A percentile compares a stretch with the other conserved stretches of the same genome.
These are phyloP conservation scores for Apiosordaria backusii DNA, from an alignment of 495 filamentous ascomycete species.

Conservation along the genomic window DNA sequence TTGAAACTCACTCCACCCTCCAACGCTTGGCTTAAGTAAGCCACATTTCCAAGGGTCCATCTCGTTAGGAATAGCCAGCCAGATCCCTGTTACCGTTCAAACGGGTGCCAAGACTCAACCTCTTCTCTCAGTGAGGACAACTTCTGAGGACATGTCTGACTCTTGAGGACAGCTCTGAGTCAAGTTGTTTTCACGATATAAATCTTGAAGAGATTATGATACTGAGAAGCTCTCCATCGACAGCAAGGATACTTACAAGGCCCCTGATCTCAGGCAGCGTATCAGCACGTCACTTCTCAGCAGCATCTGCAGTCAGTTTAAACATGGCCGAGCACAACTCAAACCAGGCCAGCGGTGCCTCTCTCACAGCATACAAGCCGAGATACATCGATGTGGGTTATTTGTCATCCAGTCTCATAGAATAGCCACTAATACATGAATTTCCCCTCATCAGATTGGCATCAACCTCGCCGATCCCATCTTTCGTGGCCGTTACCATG, in stretches of 20 bases:
- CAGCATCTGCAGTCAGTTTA: neutral
- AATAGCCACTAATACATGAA: constrained; percentile 3
- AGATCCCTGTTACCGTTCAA: constrained; percentile 1
- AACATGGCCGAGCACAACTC: constrained; percentile 23
- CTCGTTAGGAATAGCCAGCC: neutral
- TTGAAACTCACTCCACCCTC: neutral
- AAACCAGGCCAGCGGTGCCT: constrained; percentile 12
- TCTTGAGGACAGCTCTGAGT: constrained; percentile 14
- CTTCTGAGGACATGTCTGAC: constrained; percentile 12
- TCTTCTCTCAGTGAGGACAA: neutral
- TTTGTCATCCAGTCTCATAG: neutral
- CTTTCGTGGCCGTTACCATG: constrained; percentile 79
- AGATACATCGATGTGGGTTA: constrained; percentile 59
- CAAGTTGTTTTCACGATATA: neutral
- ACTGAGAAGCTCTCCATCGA: constrained; percentile 5
- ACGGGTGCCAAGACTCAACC: neutral
- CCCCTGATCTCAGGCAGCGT: constrained; percentile 6
- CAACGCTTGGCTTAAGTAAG: constrained; percentile 3
- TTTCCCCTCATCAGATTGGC: constrained; percentile 55
- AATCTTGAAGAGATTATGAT: constrained; percentile 15
- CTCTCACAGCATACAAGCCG: constrained; percentile 36
- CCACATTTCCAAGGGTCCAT: neutral
- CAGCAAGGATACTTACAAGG: constrained; percentile 14
- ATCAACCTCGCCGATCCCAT: constrained; percentile 92
- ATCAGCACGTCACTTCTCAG: neutral